A percentile compares a stretch with the other conserved stretches of the same genome.
phyloP scores from a whole-genome alignment of 768 basidiomycete species.

The Pleurotus platypus region DNA sequence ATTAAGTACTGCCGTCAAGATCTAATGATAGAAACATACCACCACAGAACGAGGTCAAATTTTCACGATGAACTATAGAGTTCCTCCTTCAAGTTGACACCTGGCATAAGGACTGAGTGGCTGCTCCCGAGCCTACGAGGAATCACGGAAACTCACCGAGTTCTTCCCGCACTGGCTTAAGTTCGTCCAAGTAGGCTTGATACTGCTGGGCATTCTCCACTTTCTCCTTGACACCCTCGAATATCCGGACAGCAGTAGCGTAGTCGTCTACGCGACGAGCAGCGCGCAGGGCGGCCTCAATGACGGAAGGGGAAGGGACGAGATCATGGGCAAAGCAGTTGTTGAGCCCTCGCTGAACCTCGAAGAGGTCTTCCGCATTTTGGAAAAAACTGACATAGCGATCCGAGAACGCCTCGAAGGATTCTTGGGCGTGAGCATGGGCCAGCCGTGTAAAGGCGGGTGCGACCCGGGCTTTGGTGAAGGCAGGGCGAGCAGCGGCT shows the following conservation, averaged over 20 bases:
- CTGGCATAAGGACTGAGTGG: constrained; percentile 17
- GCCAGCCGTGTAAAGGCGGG: constrained; percentile 45
- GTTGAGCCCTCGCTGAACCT: constrained; percentile 98
- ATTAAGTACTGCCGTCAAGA: background rate
- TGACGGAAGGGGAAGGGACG: constrained; percentile 78
- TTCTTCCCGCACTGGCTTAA: constrained; percentile 86
- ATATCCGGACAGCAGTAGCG: constrained; percentile 92
- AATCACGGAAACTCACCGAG: constrained; percentile 54
- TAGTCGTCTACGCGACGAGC: constrained; percentile 94
- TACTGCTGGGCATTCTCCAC: constrained; percentile 98
- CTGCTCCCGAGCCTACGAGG: background rate
- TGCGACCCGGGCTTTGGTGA: constrained; percentile 23
- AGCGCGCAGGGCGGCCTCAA: constrained; percentile 86
- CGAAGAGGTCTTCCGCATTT: constrained; percentile 91
- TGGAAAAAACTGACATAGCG: constrained; percentile 95
- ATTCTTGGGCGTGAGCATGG: constrained; percentile 77
- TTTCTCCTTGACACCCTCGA: constrained; percentile 96
- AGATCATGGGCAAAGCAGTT: constrained; percentile 99
- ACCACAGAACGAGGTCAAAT: constrained; percentile 3
- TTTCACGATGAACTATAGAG: constrained; percentile 35
- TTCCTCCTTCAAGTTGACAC: constrained; percentile 40
- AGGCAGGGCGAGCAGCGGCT: constrained; percentile 47
- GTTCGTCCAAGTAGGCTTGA: constrained; percentile 86
- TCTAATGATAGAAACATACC: background rate
- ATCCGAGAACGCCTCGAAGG: constrained; percentile 90